Evolutionary conservation across 148 eudicot genomes (phyloP).

Genomic region (Limonium bicolor): DNA sequence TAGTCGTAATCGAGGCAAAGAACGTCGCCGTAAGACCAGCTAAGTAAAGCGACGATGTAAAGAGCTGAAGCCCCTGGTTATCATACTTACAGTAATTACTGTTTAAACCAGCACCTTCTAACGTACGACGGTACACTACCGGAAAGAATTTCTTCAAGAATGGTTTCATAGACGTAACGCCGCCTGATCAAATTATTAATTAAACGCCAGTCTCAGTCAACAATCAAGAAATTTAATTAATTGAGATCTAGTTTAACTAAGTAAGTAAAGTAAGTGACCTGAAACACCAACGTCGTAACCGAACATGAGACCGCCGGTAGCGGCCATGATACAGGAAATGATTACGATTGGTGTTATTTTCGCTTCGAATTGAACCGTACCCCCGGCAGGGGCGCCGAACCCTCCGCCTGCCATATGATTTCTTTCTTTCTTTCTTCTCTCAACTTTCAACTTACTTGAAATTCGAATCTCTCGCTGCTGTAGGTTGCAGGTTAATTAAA

Average conservation of each 20-base stretch:
- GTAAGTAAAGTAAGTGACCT: conserved; percentile 21
- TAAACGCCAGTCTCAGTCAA: not conserved
- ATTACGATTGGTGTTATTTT: conserved; percentile 86
- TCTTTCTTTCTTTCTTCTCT: too few relatives aligned
- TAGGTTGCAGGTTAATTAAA: too few relatives aligned
- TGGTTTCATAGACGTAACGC: conserved; percentile 64
- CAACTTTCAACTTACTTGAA: too few relatives aligned
- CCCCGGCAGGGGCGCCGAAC: conserved; percentile 22
- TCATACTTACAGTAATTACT: conserved; percentile 86
- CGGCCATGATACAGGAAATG: conserved; percentile 86
- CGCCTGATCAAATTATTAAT: conserved; percentile 46
- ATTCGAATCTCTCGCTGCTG: too few relatives aligned
- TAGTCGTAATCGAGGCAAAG: conserved; percentile 77
- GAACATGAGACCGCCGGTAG: conserved; percentile 95
- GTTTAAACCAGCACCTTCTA: not conserved
- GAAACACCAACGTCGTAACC: conserved; percentile 94
- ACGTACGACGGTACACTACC: conserved; percentile 29
- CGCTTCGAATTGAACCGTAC: conserved; percentile 67
- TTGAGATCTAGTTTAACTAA: not conserved
- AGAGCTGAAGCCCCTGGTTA: conserved; percentile 69
- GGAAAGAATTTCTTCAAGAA: conserved; percentile 79
- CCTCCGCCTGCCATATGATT: conserved; percentile 98
- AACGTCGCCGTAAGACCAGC: conserved; percentile 72
- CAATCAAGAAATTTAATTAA: not conserved
- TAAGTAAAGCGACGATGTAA: conserved; percentile 74